A percentile compares a stretch with the other conserved stretches of the same genome.
Evolutionary conservation across 139 green algal species (phyloP).

Genomic region (Bryopsis sp.): DNA sequence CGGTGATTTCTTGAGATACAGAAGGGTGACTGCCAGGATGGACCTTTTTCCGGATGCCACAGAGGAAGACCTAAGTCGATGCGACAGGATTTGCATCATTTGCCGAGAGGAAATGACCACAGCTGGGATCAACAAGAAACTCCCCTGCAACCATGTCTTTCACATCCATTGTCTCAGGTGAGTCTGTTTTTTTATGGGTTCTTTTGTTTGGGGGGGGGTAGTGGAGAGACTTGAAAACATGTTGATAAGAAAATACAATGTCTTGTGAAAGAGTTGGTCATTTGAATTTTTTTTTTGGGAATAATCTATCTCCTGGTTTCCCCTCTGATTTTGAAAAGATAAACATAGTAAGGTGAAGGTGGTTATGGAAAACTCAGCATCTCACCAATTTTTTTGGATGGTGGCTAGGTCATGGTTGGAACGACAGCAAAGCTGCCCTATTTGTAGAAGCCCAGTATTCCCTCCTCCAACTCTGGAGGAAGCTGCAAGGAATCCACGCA

Average conservation of each 20-base stretch:
- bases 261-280: too few relatives aligned
- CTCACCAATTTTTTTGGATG: not conserved
- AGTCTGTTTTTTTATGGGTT: not conserved
- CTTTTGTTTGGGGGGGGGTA: not conserved
- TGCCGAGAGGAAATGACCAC: slow-evolving; percentile 87
- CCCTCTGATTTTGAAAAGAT: too few relatives aligned
- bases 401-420: slow-evolving; percentile 84
- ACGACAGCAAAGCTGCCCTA: slow-evolving; percentile 94
- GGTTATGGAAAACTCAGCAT: not conserved
- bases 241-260: too few relatives aligned
- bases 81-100: slow-evolving; percentile 93
- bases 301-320: too few relatives aligned
- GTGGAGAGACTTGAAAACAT: not conserved
- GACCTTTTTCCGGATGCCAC: slow-evolving; percentile 84
- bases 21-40: slow-evolving; percentile 83
- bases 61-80: slow-evolving; percentile 72
- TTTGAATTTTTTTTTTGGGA: too few relatives aligned
- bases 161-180: slow-evolving; percentile 90
- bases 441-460: slow-evolving; percentile 82
- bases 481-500: slow-evolving; percentile 11
- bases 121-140: slow-evolving; percentile 70
- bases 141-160: slow-evolving; percentile 89
- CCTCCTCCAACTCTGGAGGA: slow-evolving; percentile 13
- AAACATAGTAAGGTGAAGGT: too few relatives aligned
- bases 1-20: slow-evolving; percentile 89